Evolutionary conservation across 2,329 filamentous ascomycete genomes (phyloP).

Genomic region (Pseudocercospora ulei): DNA sequence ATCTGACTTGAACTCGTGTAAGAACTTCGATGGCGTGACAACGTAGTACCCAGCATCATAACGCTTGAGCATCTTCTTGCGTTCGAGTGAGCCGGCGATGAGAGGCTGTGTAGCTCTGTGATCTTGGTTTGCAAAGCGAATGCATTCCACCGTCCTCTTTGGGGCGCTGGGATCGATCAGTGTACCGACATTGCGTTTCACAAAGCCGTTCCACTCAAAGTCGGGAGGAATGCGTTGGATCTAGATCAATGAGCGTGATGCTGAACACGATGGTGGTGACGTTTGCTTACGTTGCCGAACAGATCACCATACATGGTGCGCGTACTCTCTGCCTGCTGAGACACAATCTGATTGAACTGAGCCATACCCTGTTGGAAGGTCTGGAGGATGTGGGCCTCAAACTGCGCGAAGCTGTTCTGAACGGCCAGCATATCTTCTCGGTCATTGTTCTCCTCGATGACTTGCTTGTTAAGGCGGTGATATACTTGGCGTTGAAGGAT

Average conservation of each 20-base stretch:
- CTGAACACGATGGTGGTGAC: neutral
- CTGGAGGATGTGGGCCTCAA: constrained; percentile 75
- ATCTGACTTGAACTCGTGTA: constrained; percentile 94
- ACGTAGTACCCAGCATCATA: constrained; percentile 81
- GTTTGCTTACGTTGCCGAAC: constrained; percentile 46
- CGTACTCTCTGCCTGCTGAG: constrained; percentile 70
- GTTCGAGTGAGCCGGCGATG: constrained; percentile 79
- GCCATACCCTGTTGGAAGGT: constrained; percentile 74
- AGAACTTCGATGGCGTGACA: constrained; percentile 72
- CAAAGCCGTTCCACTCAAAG: constrained; percentile 87
- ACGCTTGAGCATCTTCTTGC: constrained; percentile 77
- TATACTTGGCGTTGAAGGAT: constrained; percentile 70
- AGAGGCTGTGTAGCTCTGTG: constrained; percentile 70
- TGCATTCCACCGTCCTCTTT: constrained; percentile 60
- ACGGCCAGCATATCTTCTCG: constrained; percentile 80
- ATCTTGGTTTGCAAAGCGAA: constrained; percentile 80
- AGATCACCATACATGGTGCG: constrained; percentile 77
- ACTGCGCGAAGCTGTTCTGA: constrained; percentile 80
- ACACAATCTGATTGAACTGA: constrained; percentile 71
- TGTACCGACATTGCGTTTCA: constrained; percentile 56
- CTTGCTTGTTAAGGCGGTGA: constrained; percentile 76
- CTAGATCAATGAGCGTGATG: constrained; percentile 3
- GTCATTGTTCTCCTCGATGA: constrained; percentile 92
- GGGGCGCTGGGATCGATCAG: constrained; percentile 70
- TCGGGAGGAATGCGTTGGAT: constrained; percentile 69